Evolutionary conservation across 805 yeast species (phyloP).

Genomic region (Candida michaelii): DNA sequence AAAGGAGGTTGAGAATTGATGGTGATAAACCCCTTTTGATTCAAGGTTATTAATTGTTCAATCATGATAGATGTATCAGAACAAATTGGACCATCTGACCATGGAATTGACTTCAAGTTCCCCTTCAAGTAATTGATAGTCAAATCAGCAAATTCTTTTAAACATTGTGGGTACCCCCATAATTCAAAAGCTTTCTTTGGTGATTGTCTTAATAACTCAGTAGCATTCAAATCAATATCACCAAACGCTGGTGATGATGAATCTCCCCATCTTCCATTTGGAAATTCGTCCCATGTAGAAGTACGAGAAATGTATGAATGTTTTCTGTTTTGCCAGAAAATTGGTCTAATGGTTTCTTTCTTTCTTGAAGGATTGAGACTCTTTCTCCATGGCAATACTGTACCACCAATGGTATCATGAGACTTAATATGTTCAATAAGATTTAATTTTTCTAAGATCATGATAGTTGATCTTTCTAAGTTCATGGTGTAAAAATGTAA

Average conservation of each 20-base stretch:
- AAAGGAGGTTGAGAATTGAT: constrained; percentile 94
- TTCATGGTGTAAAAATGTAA: constrained; percentile 98
- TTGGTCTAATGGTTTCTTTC: constrained; percentile 85
- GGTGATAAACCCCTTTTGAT: constrained; percentile 69
- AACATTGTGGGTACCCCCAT: constrained; percentile 79
- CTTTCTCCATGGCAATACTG: constrained; percentile 82
- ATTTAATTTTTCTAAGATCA: constrained; percentile 77
- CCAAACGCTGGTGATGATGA: constrained; percentile 97
- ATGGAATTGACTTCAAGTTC: constrained; percentile 73
- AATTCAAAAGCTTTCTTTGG: constrained; percentile 75
- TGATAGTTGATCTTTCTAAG: constrained; percentile 84
- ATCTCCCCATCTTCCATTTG: constrained; percentile 99
- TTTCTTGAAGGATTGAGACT: constrained; percentile 78
- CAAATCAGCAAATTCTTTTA: constrained; percentile 60
- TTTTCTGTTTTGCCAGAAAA: constrained; percentile 94
- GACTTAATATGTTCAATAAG: constrained; percentile 48
- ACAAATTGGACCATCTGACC: constrained; percentile 91
- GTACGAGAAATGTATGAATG: constrained; percentile 87
- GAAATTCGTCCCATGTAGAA: constrained; percentile 95
- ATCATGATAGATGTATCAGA: constrained; percentile 69
- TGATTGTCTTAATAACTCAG: constrained; percentile 78
- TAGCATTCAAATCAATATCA: constrained; percentile 78
- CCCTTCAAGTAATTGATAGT: constrained; percentile 73
- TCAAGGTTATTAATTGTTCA: constrained; percentile 59
- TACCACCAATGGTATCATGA: constrained; percentile 40